A percentile compares a stretch with the other conserved stretches of the same genome.
Conservation (phyloP, 768 basidiomycete genomes). For the Tulasnella sp. region DNA sequence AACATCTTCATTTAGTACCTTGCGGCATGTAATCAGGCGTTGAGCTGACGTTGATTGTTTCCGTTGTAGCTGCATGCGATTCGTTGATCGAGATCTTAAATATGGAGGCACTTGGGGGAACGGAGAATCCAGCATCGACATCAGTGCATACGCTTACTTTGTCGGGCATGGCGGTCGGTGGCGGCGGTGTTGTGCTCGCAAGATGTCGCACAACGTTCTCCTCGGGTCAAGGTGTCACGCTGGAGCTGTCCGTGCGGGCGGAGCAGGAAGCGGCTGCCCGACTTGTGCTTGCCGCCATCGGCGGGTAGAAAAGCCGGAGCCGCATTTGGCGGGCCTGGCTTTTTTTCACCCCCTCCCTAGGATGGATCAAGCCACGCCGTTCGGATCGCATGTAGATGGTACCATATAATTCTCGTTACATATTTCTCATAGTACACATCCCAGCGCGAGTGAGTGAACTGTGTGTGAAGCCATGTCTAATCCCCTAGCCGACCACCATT, state of each 20-base stretch:
- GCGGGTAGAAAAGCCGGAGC: conserved; percentile 21
- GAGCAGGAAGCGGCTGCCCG: conserved; percentile 80
- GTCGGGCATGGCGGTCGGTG: conserved; percentile 81
- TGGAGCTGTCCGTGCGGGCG: conserved; percentile 84
- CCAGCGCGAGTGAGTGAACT: no score
- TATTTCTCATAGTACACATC: no score
- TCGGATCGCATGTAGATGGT: no score
- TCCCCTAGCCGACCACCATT: no score
- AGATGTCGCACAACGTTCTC: conserved; percentile 94
- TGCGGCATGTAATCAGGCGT: not conserved
- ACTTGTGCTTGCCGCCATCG: conserved; percentile 84
- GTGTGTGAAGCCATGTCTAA: no score
- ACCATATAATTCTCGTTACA: no score
- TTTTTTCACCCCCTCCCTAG: no score
- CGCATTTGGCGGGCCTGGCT: no score
- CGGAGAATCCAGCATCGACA: conserved; percentile 65
- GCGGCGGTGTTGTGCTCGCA: conserved; percentile 91
- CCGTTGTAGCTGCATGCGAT: conserved; percentile 71
- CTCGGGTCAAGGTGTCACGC: conserved; percentile 78
- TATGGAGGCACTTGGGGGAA: conserved; percentile 94
- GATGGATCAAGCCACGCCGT: no score
- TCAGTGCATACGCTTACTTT: conserved; percentile 92
- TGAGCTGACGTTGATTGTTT: conserved; percentile 17
- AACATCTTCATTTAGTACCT: conserved; percentile 16
- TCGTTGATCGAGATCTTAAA: conserved; percentile 92